Base-by-base conservation (phyloP, 805 yeast genomes). In the Lachancea quebecensis region DNA sequence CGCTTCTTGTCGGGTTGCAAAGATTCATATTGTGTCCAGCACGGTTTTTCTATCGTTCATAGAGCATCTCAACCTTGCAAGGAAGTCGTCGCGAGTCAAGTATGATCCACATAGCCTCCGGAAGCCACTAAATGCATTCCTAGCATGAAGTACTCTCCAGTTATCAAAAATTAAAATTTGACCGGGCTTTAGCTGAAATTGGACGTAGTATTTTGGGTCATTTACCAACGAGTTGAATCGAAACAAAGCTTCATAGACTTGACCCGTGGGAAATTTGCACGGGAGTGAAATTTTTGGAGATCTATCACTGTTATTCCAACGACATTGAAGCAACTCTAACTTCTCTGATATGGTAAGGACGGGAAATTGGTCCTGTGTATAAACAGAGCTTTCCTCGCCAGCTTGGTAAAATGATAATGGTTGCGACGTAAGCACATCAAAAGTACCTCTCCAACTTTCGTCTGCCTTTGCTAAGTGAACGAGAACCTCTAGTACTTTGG, bases 81-180 rank as follows among this genome's bases (percentile, higher is more conserved):
- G 64, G 59, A 78, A 82, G 57, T 82, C 89, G 56, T 82, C 88
- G 45, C 83, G 67, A 59, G 79, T 79, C 50, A 78, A 69, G 60
- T 82, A 82, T 1, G 85, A 86, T 10, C 88, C 88, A 59, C 88
- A 82, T 74, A 82, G 72, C 53, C 85, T 66, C 59, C 88, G 69
- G 55, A 75, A 73, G 2, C 89, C 88, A 1, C 81, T 75, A 48
- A 81, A 80, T 48, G 72, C 81, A 38, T 79, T 77, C 55, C 88
- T 71, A 14, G 83, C 79, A 59, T 82, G 89, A 61, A 82, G 70
- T 16, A 79, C 78, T 54, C 89, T 62, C 87, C 88, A 82, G 57
- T 82, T 82, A 57, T 82, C 87, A 57, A 82, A 82, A 35, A 82
- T 75, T 51, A 82, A 62, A 39, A 81, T 75, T 53, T 77, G 79